Evolutionary conservation across 208 protist genomes (phyloP).

Genomic region (Acanthamoeba triangularis): DNA sequence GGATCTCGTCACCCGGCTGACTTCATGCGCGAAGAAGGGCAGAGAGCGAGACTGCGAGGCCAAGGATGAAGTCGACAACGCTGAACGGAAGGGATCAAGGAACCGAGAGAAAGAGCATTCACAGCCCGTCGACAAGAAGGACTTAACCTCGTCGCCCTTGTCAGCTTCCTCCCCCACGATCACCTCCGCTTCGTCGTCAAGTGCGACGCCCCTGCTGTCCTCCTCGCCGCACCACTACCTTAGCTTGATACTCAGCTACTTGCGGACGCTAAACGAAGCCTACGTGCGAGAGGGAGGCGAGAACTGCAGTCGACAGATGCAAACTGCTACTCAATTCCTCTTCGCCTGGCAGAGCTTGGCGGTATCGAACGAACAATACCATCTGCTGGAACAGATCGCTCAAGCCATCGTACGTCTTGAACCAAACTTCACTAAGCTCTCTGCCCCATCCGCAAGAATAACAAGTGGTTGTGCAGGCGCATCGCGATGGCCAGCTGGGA

Average conservation of each 20-base stretch:
- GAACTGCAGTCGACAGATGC: slow-evolving; percentile 47
- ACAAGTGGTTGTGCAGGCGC: background rate
- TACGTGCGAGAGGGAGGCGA: slow-evolving; percentile 44
- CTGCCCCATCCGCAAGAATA: background rate
- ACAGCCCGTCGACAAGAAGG: background rate
- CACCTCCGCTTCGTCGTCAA: background rate
- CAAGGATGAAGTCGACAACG: background rate
- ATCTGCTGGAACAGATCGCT: background rate
- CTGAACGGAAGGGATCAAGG: background rate
- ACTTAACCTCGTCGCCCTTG: background rate
- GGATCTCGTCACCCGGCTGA: background rate
- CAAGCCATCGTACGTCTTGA: background rate
- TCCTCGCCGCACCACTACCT: background rate
- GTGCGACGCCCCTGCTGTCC: background rate
- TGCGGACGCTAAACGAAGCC: background rate
- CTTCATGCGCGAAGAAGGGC: background rate
- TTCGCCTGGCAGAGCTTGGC: background rate
- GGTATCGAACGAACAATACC: background rate
- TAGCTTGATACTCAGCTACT: background rate
- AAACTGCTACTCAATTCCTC: background rate
- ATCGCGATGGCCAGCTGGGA: background rate
- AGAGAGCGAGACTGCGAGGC: background rate
- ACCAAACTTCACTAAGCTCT: too few species aligned
- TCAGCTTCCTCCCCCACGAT: background rate
- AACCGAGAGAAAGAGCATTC: background rate